These are phyloP conservation scores for Spergularia azorica DNA, from an alignment of 179 eudicot genomes.

Conservation along the genomic window DNA sequence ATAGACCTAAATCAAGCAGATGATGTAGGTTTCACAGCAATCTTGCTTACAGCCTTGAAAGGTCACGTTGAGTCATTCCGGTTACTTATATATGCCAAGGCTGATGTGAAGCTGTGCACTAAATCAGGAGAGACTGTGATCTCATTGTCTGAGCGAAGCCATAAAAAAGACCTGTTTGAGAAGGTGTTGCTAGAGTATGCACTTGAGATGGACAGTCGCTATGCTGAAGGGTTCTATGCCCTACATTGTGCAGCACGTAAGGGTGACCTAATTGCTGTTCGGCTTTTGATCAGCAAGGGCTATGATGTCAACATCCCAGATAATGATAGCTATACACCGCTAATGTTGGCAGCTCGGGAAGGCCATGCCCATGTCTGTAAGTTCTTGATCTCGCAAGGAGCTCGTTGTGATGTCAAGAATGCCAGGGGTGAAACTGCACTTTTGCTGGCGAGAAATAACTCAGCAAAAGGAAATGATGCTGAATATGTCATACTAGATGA, in stretches of 20 bases:
- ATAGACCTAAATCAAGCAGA: slow-evolving; percentile 61
- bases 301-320: slow-evolving; percentile 70
- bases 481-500: slow-evolving; percentile 59
- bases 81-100: slow-evolving; percentile 78
- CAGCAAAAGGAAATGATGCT: slow-evolving; percentile 37
- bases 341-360: slow-evolving; percentile 86
- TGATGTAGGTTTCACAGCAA: slow-evolving; percentile 67
- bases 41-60: slow-evolving; percentile 53
- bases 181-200: slow-evolving; percentile 84
- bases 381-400: slow-evolving; percentile 60
- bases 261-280: slow-evolving; percentile 67
- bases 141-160: slow-evolving; percentile 43
- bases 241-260: slow-evolving; percentile 81
- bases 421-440: slow-evolving; percentile 69
- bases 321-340: slow-evolving; percentile 74
- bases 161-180: slow-evolving; percentile 58
- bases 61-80: slow-evolving; percentile 78
- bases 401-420: slow-evolving; percentile 46
- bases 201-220: slow-evolving; percentile 65
- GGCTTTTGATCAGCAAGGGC: slow-evolving; percentile 54
- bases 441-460: slow-evolving; percentile 49
- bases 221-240: slow-evolving; percentile 62
- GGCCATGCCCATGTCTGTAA: slow-evolving; percentile 58
- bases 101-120: slow-evolving; percentile 63
- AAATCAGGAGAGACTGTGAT: slow-evolving; percentile 69